These are phyloP conservation scores for Trametes versicolor DNA, from an alignment of 1,284 basidiomycete genomes.

Conservation along the genomic window DNA sequence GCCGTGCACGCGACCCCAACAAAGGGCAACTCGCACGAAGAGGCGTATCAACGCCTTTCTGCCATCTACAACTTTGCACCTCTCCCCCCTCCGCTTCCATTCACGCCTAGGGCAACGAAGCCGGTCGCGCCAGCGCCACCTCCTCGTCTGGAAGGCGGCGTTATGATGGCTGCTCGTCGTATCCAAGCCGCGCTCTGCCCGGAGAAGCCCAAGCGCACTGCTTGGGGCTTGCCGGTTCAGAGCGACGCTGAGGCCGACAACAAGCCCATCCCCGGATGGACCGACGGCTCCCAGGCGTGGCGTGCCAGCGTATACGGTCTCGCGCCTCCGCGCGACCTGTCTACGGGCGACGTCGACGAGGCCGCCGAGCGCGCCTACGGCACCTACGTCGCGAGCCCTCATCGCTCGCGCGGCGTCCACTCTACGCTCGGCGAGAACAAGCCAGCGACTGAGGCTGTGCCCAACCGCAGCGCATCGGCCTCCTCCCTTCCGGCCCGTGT, in stretches of 20 bases:
- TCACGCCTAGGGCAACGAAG: slow-evolving; percentile 44
- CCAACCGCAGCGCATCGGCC: slow-evolving; percentile 33
- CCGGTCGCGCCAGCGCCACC: slow-evolving; percentile 41
- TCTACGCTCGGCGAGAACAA: slow-evolving; percentile 52
- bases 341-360: slow-evolving; percentile 39
- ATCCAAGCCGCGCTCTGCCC: slow-evolving; percentile 60
- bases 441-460: slow-evolving; percentile 39
- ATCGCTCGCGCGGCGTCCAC: slow-evolving; percentile 57
- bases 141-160: slow-evolving; percentile 56
- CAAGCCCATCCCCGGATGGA: slow-evolving; percentile 72
- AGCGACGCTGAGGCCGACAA: slow-evolving; percentile 35
- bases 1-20: slow-evolving; percentile 45
- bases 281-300: slow-evolving; percentile 72
- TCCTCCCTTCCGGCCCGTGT: slow-evolving; percentile 27
- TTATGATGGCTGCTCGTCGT: slow-evolving; percentile 73
- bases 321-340: slow-evolving; percentile 46
- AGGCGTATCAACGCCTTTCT: slow-evolving; percentile 59
- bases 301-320: slow-evolving; percentile 64
- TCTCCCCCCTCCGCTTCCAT: slow-evolving; percentile 59
- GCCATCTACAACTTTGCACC: slow-evolving; percentile 64
- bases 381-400: slow-evolving; percentile 59
- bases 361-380: slow-evolving; percentile 48
- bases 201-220: slow-evolving; percentile 47
- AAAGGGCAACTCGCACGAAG: slow-evolving; percentile 35
- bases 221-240: slow-evolving; percentile 35